Base-by-base conservation (phyloP, 352 stramenopile genomes). In the Pythium utonaiense region DNA sequence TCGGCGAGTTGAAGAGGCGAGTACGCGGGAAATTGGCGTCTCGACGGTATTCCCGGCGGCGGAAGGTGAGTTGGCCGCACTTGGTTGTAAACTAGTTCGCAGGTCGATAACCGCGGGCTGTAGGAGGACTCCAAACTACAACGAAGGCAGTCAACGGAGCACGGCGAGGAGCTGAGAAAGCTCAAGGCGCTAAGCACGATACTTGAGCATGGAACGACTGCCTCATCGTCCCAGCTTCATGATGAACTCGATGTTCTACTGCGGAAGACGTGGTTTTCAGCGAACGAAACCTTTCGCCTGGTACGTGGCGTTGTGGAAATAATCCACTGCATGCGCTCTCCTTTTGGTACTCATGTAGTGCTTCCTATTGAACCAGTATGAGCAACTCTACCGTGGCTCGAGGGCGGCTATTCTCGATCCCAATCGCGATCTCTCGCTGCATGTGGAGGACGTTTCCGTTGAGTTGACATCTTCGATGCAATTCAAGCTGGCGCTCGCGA, bases 21-120 rank as follows among this genome's bases (percentile, higher is more conserved):
- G 53, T 34, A 5, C 55, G 62, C 8, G 52, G 14, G 21, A 69
- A 69, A 19, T 31, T 69, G 16, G 47, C 55, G 17, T 64, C 62
- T 17, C 48, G 56, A 28, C 48, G 51, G 13, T 69, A 51, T 36
- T 25, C 56, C 1, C 40, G 55, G n/a, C 38, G 62, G 17, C 55
- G 56, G 34, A 69, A 69, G 56, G 62, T 2, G 24, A 31, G 30
- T 42, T 16, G 27, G 28, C 12, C 0, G 41, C 13, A 12, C 24
- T 34, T 27, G n/a, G 3, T 6, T 56, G 50, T 3, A 6, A 16
- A 38, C 21, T 17, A 42, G 10, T 42, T 14, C 10, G 17, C 34
- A 21, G 34, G 3, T 19, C n/a, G 34, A 6, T 1, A 3, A 7
- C 7, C 31, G 3, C 44, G 16, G 13, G 12, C 14, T 60, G 31